Conservation (phyloP, 345 rosid species). For the Eucalyptus decipiens region DNA sequence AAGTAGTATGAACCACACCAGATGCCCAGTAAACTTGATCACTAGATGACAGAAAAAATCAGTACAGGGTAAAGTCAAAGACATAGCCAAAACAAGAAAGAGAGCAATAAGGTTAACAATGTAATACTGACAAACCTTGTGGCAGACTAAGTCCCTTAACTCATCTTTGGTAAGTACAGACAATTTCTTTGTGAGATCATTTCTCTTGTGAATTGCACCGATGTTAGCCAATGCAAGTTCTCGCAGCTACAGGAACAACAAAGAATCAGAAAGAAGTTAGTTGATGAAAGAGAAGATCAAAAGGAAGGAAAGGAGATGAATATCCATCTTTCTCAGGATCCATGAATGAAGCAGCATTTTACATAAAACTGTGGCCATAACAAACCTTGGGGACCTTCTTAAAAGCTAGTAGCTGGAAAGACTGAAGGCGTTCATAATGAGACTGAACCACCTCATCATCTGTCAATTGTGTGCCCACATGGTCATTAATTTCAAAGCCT, state of each 20-base stretch:
- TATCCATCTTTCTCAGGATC: background rate
- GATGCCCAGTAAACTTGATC: background rate
- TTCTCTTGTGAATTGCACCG: constrained; percentile 79
- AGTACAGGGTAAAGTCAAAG: background rate
- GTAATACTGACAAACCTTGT: constrained; percentile 46
- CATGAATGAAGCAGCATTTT: background rate
- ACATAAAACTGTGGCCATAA: background rate
- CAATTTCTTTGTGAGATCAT: constrained; percentile 83
- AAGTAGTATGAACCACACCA: background rate
- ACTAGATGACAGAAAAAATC: background rate
- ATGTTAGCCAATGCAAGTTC: constrained; percentile 86
- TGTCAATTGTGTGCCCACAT: constrained; percentile 81
- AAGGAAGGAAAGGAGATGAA: background rate
- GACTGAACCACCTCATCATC: constrained; percentile 90
- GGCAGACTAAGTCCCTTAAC: constrained; percentile 82
- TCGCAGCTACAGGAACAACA: constrained; percentile 41
- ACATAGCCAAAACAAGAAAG: background rate
- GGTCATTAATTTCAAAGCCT: constrained; percentile 98
- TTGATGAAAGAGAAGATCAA: background rate
- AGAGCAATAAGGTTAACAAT: background rate
- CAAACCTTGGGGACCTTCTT: constrained; percentile 89
- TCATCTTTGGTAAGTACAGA: constrained; percentile 69
- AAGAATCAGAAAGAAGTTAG: background rate
- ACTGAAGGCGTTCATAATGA: constrained; percentile 81
- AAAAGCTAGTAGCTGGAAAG: constrained; percentile 84